A percentile compares a stretch with the other conserved stretches of the same genome.
phyloP scores from a whole-genome alignment of 1,284 basidiomycete species.

The Rhizopogon hawkerae region DNA sequence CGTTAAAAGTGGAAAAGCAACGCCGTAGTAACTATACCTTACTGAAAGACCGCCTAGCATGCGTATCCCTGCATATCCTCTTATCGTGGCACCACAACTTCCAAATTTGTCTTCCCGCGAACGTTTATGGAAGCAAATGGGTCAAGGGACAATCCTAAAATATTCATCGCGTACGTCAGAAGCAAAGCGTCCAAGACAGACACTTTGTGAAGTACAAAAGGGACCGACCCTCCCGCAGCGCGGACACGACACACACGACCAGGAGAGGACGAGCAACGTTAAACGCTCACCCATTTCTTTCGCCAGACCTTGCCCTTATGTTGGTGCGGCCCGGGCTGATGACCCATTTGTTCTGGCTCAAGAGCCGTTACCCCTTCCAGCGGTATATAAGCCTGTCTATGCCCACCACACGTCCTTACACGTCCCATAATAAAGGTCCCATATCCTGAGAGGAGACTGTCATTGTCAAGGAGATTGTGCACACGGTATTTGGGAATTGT shows the following conservation, averaged over 20 bases:
- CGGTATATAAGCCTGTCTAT: background rate
- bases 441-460: too few species aligned
- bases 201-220: conserved; percentile 6
- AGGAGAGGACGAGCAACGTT: conserved; percentile 13
- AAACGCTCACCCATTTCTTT: background rate
- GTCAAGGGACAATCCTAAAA: background rate
- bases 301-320: too few species aligned
- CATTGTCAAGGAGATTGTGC: conserved; percentile 1
- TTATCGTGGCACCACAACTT: conserved; percentile 18
- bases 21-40: conserved; percentile 1
- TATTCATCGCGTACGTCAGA: background rate
- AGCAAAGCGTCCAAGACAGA: background rate
- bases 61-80: background rate
- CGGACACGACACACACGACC: conserved; percentile 15
- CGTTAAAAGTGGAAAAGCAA: conserved; percentile 4
- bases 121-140: conserved; percentile 5
- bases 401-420: background rate
- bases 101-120: conserved; percentile 19
- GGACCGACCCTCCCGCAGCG: conserved; percentile 12
- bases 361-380: background rate
- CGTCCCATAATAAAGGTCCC: too few species aligned
- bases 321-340: too few species aligned
- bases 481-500: background rate
- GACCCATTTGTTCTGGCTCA: background rate
- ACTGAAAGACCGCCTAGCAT: background rate